A percentile compares a stretch with the other conserved stretches of the same genome.
Evolutionary conservation across 2,329 filamentous ascomycete genomes (phyloP).

Genomic region (Phyllosticta citrichinensis): DNA sequence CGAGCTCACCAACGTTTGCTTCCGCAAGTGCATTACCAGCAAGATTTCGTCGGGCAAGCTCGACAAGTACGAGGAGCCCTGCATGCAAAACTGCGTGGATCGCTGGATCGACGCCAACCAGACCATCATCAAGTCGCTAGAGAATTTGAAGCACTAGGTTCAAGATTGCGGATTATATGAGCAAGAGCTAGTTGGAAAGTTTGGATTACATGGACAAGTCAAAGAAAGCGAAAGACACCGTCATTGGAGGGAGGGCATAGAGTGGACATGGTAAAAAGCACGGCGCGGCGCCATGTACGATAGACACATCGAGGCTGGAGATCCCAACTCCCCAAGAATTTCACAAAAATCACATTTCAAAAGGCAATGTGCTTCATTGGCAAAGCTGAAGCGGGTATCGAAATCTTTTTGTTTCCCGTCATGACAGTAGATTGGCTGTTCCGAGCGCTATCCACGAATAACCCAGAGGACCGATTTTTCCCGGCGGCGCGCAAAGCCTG

Average conservation of each 20-base stretch:
- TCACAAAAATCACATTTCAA: conserved; percentile 3
- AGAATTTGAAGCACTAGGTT: conserved; percentile 30
- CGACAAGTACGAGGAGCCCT: conserved; percentile 68
- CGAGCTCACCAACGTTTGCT: conserved; percentile 68
- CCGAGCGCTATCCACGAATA: conserved; percentile 10
- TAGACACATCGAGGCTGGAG: background rate
- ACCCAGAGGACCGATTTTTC: conserved; percentile 10
- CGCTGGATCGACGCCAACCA: conserved; percentile 85
- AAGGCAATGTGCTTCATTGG: conserved; percentile 10
- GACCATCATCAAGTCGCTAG: conserved; percentile 74
- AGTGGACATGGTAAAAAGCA: background rate
- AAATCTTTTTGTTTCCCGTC: conserved; percentile 5
- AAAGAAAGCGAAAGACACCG: background rate
- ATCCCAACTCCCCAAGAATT: background rate
- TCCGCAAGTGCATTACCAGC: conserved; percentile 77
- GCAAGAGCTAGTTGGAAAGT: background rate
- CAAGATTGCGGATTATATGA: background rate
- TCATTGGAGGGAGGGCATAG: background rate
- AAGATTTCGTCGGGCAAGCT: conserved; percentile 62
- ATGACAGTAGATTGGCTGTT: conserved; percentile 12
- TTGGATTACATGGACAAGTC: too few species aligned
- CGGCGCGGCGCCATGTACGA: background rate
- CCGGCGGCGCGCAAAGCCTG: conserved; percentile 5
- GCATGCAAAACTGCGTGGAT: conserved; percentile 87
- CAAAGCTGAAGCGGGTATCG: conserved; percentile 8